Base-by-base conservation (phyloP, 2,329 filamentous ascomycete genomes). In the Salinomyces thailandicus region DNA sequence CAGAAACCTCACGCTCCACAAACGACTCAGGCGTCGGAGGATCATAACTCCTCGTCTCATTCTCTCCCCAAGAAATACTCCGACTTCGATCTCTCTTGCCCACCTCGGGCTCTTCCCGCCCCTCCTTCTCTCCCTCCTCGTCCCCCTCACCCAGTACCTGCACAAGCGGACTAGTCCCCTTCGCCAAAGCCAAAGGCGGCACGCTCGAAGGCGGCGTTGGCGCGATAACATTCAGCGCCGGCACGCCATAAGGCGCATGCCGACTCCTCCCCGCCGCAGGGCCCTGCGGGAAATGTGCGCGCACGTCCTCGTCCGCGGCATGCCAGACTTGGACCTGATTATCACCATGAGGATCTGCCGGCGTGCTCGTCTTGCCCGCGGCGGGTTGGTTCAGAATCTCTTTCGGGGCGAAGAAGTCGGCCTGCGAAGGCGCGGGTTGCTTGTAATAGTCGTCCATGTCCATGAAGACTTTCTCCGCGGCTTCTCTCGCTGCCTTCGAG, bases 141-240 rank as follows among this genome's bases (percentile, higher is more conserved):
- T 38, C 44, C 11, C 43, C 41, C n/a, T 28, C 24, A 6, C 45
- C 45, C 30, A 37, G 28, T 13, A 41, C 32, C 16, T 39, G 43
- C 2, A 43, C 36, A n/a, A 48, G 39, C 3, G 61, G 61, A 2
- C 59, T 62, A 13, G 56, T 48, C 15, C 50, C 50, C 22, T 55
- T 58, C 19, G 55, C 57, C 13, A 57, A 54, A 18, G 55, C 57
- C 2, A 51, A 53, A 7, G 60, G 59, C 19, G 37, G 35, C 12
- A 32, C 20, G 16, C 60, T 62, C 39, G 57, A 47, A 14, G 62
- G 65, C 14, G 74, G 74, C 5, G 73, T 77, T 2, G 74, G 70
- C 31, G 71, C 65, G 36, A 75, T 73, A 16, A 77, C 57, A 29
- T 69, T 72, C 12, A 78, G 59, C n/a, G 50, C 55, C 8, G 73